Evolutionary conservation across 1,139 yeast species (phyloP), one percentile per base, ranked within the genome.

Genomic region (Taphrina sp.): DNA sequence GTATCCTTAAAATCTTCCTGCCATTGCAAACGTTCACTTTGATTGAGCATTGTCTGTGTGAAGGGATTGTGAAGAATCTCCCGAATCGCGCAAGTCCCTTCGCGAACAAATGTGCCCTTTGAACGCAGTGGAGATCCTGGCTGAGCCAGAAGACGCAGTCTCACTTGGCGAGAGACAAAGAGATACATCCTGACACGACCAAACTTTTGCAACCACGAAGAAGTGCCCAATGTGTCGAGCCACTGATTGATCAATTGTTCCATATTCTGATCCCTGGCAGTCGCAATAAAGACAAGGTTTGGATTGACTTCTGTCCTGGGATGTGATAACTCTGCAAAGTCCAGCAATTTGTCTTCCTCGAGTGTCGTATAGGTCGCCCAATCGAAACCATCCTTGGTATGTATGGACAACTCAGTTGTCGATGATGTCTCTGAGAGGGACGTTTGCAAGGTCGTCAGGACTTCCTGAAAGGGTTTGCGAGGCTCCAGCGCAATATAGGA

Each of bases 241-340:
- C 54, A 49, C 35, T 49, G 54, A 10, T 45, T 39, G 16, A 49
- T 26, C 2, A 49, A 37, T 26, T 49, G 54, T 31, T 49, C 54
- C 46, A 39, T 33, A n/a, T 17, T 28, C 3, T 17, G 20, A 17
- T 19, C 19, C 22, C 26, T 23, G 12, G 46, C 39, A 10, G 46
- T 22, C 12, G 54, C 54, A 17, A 49, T 38, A 23, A 49, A 49
- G 12, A 49, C 24, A 3, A 49, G 22, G 10, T 49, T 41, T 3
- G 54, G 54, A 33, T 49, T 49, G 39, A 39, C 28, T 12, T 39
- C 34, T 14, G n/a, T 16, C n/a, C 54, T 22, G 20, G 35, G 20
- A 24, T 49, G 54, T n/a, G 31, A 22, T 24, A 31, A 22, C n/a
- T 39, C 34, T 10, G 19, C 39, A 8, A 28, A 22, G 5, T 16